Conservation (phyloP, 257 asterid species). For the Marsdenia floribunda region DNA sequence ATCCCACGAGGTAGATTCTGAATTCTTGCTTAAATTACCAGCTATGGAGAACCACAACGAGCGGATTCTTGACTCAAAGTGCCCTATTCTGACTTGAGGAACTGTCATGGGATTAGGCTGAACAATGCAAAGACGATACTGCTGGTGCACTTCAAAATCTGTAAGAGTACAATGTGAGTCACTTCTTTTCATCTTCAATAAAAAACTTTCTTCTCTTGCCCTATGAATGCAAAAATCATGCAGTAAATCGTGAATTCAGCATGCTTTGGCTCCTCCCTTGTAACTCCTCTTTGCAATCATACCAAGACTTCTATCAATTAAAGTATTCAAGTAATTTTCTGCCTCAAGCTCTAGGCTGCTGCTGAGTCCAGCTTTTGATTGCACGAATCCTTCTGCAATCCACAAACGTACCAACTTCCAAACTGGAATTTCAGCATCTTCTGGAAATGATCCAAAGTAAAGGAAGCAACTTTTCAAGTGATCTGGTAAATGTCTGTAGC, state of each 20-base stretch:
- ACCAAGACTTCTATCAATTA: constrained; percentile 6
- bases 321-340: constrained; percentile 2
- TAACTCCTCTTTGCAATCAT: not conserved
- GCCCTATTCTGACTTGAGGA: not conserved
- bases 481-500: constrained; percentile 16
- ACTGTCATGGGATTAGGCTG: not conserved
- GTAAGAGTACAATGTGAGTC: not conserved
- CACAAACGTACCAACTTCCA: constrained; percentile 11
- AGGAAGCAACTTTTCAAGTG: constrained; percentile 15
- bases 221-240: too few species aligned
- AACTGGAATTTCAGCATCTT: not conserved
- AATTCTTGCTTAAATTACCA: too few species aligned
- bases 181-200: not conserved
- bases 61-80: not conserved
- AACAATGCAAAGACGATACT: not conserved
- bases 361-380: not conserved
- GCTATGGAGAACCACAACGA: not conserved
- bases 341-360: constrained; percentile 2
- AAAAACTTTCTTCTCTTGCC: constrained; percentile 10
- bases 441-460: constrained; percentile 8
- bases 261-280: not conserved
- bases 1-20: too few species aligned
- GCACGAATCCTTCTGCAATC: constrained; percentile 13
- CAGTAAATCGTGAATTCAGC: constrained; percentile 12
- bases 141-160: not conserved